Percentiles rank a stretch among this genome's conserved stretches.
These are phyloP conservation scores for Sclerotinia trifoliorum DNA, from an alignment of 2,329 filamentous ascomycete genomes.

Conservation along the genomic window DNA sequence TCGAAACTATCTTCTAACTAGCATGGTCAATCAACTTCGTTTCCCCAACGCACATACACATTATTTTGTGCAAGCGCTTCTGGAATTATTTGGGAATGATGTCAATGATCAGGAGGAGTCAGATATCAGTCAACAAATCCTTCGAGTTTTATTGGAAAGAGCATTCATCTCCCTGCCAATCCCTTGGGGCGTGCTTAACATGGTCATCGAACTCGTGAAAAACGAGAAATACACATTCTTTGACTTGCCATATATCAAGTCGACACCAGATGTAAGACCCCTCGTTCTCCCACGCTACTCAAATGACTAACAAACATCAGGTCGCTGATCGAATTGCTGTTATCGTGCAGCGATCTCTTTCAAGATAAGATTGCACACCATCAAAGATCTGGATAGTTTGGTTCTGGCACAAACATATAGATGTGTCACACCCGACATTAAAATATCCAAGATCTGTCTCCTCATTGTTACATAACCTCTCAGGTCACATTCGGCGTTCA, in stretches of 20 bases:
- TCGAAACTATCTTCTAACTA: constrained; percentile 79
- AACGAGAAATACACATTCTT: constrained; percentile 91
- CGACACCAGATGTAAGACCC: constrained; percentile 72
- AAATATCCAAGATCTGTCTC: constrained; percentile 25
- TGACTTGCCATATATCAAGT: constrained; percentile 87
- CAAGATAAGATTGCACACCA: constrained; percentile 14
- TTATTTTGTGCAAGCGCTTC: constrained; percentile 83
- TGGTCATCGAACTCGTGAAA: constrained; percentile 84
- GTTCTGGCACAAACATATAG: not conserved
- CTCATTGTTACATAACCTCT: constrained; percentile 40
- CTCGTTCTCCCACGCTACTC: not conserved
- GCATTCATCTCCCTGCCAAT: constrained; percentile 87
- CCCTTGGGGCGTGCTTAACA: constrained; percentile 91
- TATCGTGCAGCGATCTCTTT: constrained; percentile 31
- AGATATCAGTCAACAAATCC: constrained; percentile 86
- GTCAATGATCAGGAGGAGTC: constrained; percentile 70
- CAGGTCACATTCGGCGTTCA: constrained; percentile 39
- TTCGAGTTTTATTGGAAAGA: constrained; percentile 82
- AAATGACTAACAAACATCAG: constrained; percentile 26
- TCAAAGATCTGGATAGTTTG: constrained; percentile 14
- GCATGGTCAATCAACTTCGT: constrained; percentile 87
- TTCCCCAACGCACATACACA: constrained; percentile 87
- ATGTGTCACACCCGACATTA: constrained; percentile 12
- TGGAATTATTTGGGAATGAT: constrained; percentile 82
- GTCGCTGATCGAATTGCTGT: constrained; percentile 38